Evolutionary conservation across 2,329 filamentous ascomycete species (phyloP).

Genomic region (Sporothrix humicola): DNA sequence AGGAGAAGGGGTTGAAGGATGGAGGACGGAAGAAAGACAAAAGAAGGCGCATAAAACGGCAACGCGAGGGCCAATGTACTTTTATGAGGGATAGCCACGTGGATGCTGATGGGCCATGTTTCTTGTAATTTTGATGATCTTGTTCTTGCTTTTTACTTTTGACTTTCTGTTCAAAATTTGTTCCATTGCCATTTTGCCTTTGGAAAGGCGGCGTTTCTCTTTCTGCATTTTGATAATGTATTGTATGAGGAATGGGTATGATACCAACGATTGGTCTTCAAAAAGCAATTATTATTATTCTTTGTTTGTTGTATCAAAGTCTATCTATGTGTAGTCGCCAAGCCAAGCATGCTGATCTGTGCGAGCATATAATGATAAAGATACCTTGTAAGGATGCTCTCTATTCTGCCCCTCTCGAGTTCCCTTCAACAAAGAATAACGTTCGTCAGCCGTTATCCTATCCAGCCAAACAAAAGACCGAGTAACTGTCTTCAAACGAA

Average conservation of each 20-base stretch:
- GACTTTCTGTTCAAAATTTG: neutral
- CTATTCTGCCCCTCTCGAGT: no score
- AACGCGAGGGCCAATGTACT: slow-evolving; percentile 19
- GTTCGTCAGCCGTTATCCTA: no score
- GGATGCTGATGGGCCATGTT: neutral
- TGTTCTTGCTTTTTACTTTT: neutral
- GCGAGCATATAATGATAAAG: no score
- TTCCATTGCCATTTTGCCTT: neutral
- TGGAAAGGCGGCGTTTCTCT: neutral
- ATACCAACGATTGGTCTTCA: neutral
- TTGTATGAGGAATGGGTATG: neutral
- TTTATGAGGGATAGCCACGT: neutral
- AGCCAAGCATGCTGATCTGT: no score
- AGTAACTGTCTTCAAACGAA: neutral
- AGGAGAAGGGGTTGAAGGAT: neutral
- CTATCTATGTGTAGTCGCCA: neutral
- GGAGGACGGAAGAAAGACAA: neutral
- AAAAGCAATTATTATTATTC: neutral
- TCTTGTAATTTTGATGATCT: neutral
- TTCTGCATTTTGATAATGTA: neutral
- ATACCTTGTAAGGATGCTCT: no score
- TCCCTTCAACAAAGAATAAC: no score
- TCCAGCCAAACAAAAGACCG: neutral
- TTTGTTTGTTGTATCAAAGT: neutral
- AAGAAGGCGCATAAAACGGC: neutral